These are phyloP conservation scores for Cyclostephanos tholiformis DNA, from an alignment of 108 stramenopile genomes.

Conservation along the genomic window DNA sequence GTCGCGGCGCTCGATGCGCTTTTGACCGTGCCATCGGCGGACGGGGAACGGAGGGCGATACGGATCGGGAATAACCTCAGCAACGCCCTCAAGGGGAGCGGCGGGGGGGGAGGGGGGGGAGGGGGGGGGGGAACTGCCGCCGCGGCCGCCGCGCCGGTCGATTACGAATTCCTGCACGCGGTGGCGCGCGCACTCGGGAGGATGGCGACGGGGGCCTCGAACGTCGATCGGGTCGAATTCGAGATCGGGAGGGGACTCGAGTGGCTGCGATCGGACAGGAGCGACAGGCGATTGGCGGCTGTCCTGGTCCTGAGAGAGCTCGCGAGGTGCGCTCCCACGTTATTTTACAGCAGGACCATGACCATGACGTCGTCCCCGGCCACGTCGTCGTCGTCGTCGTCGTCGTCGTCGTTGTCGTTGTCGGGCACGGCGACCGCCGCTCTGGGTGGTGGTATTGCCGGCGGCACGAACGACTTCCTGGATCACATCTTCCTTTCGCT, in stretches of 20 bases:
- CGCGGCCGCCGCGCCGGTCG: conserved; percentile 43
- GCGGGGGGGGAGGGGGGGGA: not conserved
- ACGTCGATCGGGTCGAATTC: conserved; percentile 92
- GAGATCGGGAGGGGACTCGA: conserved; percentile 91
- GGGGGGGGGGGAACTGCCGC: no score
- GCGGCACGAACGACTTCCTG: conserved; percentile 85
- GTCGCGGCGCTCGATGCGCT: conserved; percentile 82
- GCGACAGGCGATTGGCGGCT: conserved; percentile 86
- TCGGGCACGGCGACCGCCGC: no score
- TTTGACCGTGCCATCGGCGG: conserved; percentile 77
- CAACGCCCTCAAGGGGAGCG: conserved; percentile 57
- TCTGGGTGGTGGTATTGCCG: not conserved
- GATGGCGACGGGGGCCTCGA: conserved; percentile 81
- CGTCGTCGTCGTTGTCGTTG: no score
- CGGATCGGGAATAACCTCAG: conserved; percentile 91
- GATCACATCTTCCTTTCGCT: conserved; percentile 85
- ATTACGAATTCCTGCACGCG: conserved; percentile 85
- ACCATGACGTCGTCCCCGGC: conserved; percentile 7
- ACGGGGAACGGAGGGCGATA: conserved; percentile 90
- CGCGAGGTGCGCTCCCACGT: conserved; percentile 89
- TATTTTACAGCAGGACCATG: conserved; percentile 86
- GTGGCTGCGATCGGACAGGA: conserved; percentile 86
- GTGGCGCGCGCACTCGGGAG: conserved; percentile 88
- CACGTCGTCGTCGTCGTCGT: conserved; percentile 25
- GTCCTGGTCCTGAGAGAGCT: conserved; percentile 87